Evolutionary conservation across 2,329 filamentous ascomycete species (phyloP), one percentile per base, ranked within the genome.

Genomic region (Alternaria dauci): DNA sequence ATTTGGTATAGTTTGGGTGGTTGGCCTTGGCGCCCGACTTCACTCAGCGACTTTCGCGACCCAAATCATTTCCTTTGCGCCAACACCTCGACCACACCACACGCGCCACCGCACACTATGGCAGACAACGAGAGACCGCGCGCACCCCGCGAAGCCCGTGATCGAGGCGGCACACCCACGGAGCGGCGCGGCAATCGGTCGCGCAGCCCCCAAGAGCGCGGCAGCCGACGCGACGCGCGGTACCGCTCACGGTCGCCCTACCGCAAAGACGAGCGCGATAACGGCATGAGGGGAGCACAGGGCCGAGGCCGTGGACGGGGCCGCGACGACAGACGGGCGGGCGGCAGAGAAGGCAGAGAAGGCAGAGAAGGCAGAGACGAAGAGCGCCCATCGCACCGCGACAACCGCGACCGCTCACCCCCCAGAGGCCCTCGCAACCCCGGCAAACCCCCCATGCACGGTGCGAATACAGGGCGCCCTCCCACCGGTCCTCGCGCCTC

Each of bases 161-260:
- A 69, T 26, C 61, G 67, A 58, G 69, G 66, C 64, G 62, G 61
- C 64, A 66, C 70, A 48, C 68, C 69, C 58, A 63, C 63, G 52
- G 69, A 73, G 20, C 66, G 71, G 23, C 71, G 70, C 6, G 34
- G 34, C 67, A 69, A 76, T 53, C 73, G 75, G 16, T 77, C 75
- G 23, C 70, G 75, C 54, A 77, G 74, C 59, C 74, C 75, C 51
- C 71, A 68, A 46, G 73, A 76, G 30, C 72, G 73, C 43, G 71
- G 71, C 52, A 65, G 61, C 30, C 54, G 72, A 16, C 65, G 70
- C 46, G 65, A 70, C 28, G 62, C 65, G 16, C 65, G 69, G n/a
- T 68, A 73, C 57, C 66, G 74, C 39, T 73, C 73, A 28, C 70
- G 75, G 43, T 76, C 73, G 8, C 73, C 73, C 0, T 50, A 67